phyloP scores from a whole-genome alignment of 441 rosid genomes.

The Corymbia citriodora region DNA sequence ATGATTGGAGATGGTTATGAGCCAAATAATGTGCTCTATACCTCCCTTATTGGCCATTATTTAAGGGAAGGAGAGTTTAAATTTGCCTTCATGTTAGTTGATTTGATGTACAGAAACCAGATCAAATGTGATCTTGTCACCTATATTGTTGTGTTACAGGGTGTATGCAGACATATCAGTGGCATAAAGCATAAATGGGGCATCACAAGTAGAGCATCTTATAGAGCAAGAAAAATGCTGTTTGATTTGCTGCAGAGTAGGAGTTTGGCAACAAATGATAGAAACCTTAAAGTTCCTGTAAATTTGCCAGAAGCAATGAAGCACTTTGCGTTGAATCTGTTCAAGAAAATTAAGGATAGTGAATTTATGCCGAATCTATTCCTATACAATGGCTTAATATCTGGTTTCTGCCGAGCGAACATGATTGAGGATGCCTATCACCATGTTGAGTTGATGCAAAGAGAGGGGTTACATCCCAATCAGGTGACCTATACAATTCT shows the following conservation, averaged over 20 bases:
- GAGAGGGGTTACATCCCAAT: slow-evolving; percentile 46
- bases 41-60: slow-evolving; percentile 44
- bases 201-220: slow-evolving; percentile 10
- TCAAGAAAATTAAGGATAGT: slow-evolving; percentile 26
- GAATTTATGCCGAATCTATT: slow-evolving; percentile 40
- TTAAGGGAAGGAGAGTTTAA: slow-evolving; percentile 45
- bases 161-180: slow-evolving; percentile 38
- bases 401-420: slow-evolving; percentile 38
- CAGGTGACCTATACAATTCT: slow-evolving; percentile 55
- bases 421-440: slow-evolving; percentile 42
- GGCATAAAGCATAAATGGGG: slow-evolving; percentile 16
- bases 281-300: slow-evolving; percentile 6
- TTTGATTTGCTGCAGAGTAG: slow-evolving; percentile 34
- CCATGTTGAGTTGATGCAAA: slow-evolving; percentile 45
- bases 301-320: slow-evolving; percentile 22
- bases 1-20: slow-evolving; percentile 56
- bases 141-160: slow-evolving; percentile 37
- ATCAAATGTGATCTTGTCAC: slow-evolving; percentile 34
- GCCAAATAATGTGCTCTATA: slow-evolving; percentile 51
- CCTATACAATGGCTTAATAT: slow-evolving; percentile 41
- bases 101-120: slow-evolving; percentile 39
- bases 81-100: slow-evolving; percentile 40
- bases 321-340: slow-evolving; percentile 33
- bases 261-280: slow-evolving; percentile 14
- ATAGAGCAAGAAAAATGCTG: slow-evolving; percentile 36